Base-by-base conservation (phyloP, 2,329 filamentous ascomycete species). In the Ophioceras dolichostomum region DNA sequence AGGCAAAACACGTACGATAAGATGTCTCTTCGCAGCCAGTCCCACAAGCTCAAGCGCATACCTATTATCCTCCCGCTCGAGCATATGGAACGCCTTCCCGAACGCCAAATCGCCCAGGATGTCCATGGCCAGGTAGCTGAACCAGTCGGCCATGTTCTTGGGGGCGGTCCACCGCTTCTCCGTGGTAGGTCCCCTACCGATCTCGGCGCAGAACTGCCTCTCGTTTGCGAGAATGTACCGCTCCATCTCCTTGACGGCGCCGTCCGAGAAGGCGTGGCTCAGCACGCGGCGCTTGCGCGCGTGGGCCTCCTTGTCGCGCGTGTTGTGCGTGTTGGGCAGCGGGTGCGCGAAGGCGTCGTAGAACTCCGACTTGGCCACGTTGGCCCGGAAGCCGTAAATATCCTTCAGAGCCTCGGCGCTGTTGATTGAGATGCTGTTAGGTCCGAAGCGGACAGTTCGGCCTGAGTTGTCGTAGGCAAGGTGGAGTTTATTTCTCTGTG, bases 351-450 rank as follows among this genome's bases (percentile, higher is more conserved):
- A 84, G 29, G 76, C 77, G 45, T 81, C 71, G 61, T 85, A 85
- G 60, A 84, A 84, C 46, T 77, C 68, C 29, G 78, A 69, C 59
- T 85, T 84, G 56, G 68, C 62, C 21, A 79, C 73, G 42, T 78
- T 78, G 52, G 71, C 57, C 34, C 65, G 64, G 61, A 76, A 74
- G 45, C 76, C 73, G 57, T 80, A 78, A 43, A 82, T 79, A 14
- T 76, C 69, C 53, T 75, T 74, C 40, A 84, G 62, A 1, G 81
- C 79, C 7, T 70, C 68, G 42, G 70, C 71, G 38, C 76, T 79
- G 65, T 91, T 89, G 61, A 93, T 74, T 1, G 79, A 84, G 30
- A 94, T 61, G 42, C 73, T 75, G 56, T 86, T 85, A 32, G 85
- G 85, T 0, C 81, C 82, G 45, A 81, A 83, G 20, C 85, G 81